These are phyloP conservation scores for Rhynchosporium agropyri DNA, from an alignment of 2,329 filamentous ascomycete species.

Conservation along the genomic window DNA sequence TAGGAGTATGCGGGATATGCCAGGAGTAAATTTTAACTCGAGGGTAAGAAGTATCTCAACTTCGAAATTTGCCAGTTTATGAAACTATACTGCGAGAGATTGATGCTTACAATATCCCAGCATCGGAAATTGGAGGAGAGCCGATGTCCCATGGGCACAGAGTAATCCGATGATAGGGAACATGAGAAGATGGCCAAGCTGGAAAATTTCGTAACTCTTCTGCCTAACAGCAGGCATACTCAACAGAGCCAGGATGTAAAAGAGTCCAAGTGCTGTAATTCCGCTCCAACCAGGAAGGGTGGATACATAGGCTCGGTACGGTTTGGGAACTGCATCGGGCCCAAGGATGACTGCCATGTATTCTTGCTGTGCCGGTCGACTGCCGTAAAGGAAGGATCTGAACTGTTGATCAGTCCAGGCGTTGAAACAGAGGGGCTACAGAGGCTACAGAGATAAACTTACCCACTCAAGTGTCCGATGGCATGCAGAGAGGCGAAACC, in stretches of 20 bases:
- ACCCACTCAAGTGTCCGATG: constrained; percentile 55
- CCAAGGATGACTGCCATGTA: constrained; percentile 49
- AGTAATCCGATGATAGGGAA: constrained; percentile 59
- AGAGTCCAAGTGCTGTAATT: constrained; percentile 51
- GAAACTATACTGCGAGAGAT: too few species aligned
- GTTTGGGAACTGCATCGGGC: constrained; percentile 39
- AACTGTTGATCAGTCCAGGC: not conserved
- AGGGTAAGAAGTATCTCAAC: too few species aligned
- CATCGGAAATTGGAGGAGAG: constrained; percentile 57
- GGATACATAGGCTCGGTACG: constrained; percentile 51
- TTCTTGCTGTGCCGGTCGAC: constrained; percentile 48
- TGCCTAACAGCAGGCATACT: constrained; percentile 54
- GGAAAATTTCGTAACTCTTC: constrained; percentile 59
- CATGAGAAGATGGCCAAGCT: constrained; percentile 59
- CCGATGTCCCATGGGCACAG: constrained; percentile 56
- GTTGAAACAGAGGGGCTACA: too few species aligned
- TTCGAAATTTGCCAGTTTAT: too few species aligned
- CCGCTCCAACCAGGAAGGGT: constrained; percentile 54
- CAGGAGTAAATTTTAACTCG: too few species aligned
- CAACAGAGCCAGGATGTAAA: constrained; percentile 52
- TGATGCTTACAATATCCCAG: constrained; percentile 50
- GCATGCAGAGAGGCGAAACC: constrained; percentile 55
- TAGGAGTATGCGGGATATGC: too few species aligned
- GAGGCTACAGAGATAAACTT: not conserved
- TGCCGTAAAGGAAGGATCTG: constrained; percentile 53